Evolutionary conservation across 148 eudicot species (phyloP).

Genomic region (Selenicereus undatus): DNA sequence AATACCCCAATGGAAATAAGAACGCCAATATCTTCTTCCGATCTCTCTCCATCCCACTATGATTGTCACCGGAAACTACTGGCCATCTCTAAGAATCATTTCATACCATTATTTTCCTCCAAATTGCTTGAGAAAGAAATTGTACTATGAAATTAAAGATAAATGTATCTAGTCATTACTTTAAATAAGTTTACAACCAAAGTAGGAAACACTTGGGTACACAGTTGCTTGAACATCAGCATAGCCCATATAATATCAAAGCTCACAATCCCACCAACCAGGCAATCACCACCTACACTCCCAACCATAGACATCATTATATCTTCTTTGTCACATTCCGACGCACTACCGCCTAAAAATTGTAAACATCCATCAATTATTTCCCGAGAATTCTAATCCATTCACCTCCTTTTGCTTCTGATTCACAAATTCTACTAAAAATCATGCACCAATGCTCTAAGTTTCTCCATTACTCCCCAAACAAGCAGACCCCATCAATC

Average conservation of each 20-base stretch:
- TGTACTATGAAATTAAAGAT: neutral
- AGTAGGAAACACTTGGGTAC: neutral
- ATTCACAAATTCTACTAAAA: neutral
- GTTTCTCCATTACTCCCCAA: neutral
- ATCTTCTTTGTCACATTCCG: too few species aligned
- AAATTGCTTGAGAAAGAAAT: neutral
- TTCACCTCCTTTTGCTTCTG: neutral
- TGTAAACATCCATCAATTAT: neutral
- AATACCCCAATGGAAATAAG: neutral
- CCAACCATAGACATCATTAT: neutral
- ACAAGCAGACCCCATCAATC: neutral
- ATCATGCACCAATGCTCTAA: neutral
- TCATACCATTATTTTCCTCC: neutral
- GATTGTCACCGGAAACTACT: neutral
- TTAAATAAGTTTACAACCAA: neutral
- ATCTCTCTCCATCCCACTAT: neutral
- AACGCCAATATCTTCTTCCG: neutral
- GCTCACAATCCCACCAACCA: neutral
- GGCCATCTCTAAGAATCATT: neutral
- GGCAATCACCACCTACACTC: neutral
- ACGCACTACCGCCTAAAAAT: neutral
- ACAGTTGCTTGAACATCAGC: neutral
- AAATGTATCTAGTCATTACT: neutral
- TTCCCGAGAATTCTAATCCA: neutral
- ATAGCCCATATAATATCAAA: neutral